A percentile compares a stretch with the other conserved stretches of the same genome.
phyloP scores from a whole-genome alignment of 805 yeast species.

The Gaillardinia entomophila region DNA sequence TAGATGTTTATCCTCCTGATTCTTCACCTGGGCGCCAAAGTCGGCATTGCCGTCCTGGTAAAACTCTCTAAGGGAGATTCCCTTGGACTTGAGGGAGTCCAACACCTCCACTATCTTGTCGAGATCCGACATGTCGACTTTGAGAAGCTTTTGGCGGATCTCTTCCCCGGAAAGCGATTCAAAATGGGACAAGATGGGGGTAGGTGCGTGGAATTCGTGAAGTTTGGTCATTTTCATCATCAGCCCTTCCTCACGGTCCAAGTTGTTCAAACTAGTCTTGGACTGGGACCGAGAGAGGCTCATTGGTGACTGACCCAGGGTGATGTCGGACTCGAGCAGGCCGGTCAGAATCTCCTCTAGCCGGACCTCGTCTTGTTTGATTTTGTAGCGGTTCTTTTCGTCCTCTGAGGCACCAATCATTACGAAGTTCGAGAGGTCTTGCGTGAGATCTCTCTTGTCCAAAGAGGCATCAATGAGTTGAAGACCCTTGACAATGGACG shows the following conservation, averaged over 20 bases:
- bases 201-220: constrained; percentile 12
- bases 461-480: constrained; percentile 34
- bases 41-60: constrained; percentile 4
- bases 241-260: constrained; percentile 39
- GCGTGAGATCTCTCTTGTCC: constrained; percentile 9
- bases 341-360: not conserved
- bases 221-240: constrained; percentile 30
- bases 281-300: constrained; percentile 20
- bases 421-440: constrained; percentile 3
- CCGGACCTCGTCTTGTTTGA: not conserved
- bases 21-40: not conserved
- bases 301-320: constrained; percentile 6
- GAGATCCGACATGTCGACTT: constrained; percentile 26
- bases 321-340: too few relatives aligned
- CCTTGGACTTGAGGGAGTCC: constrained; percentile 23
- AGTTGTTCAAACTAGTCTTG: constrained; percentile 24
- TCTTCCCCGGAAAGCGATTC: constrained; percentile 30
- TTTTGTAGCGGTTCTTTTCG: constrained; percentile 11
- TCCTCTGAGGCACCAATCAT: constrained; percentile 15
- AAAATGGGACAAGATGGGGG: constrained; percentile 5
- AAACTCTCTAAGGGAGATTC: constrained; percentile 22
- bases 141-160: constrained; percentile 25
- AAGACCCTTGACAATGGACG: constrained; percentile 57
- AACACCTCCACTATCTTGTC: constrained; percentile 28
- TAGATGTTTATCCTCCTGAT: constrained; percentile 2